Conservation (phyloP, 768 basidiomycete species). For the Leccinum disarticulatum region DNA sequence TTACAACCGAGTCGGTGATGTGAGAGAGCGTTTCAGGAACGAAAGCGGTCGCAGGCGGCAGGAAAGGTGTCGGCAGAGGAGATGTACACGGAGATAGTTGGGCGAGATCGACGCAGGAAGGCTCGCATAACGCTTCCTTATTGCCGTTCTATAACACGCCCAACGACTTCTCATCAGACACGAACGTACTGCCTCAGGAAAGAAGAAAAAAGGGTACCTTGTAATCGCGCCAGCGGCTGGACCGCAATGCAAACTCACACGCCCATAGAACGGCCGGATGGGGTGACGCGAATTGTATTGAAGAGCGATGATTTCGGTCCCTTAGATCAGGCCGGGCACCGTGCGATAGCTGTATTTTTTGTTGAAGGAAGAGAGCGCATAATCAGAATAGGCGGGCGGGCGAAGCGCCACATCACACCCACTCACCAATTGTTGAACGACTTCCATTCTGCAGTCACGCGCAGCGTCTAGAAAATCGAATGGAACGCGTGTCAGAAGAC, state of each 20-base stretch:
- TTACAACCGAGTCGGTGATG: slow-evolving; percentile 52
- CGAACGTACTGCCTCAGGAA: neutral
- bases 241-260: slow-evolving; percentile 65
- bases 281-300: slow-evolving; percentile 64
- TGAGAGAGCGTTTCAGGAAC: slow-evolving; percentile 40
- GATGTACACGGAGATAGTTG: slow-evolving; percentile 30
- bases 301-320: slow-evolving; percentile 69
- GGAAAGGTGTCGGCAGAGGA: slow-evolving; percentile 26
- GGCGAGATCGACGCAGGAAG: slow-evolving; percentile 21
- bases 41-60: slow-evolving; percentile 34
- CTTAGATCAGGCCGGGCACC: slow-evolving; percentile 73
- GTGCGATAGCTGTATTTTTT: slow-evolving; percentile 44
- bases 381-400: slow-evolving; percentile 8
- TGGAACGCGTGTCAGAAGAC: neutral
- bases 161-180: neutral
- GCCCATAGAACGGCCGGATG: slow-evolving; percentile 68
- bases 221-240: slow-evolving; percentile 58
- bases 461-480: slow-evolving; percentile 58
- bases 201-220: slow-evolving; percentile 42
- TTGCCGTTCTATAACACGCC: slow-evolving; percentile 30
- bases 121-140: slow-evolving; percentile 28
- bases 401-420: slow-evolving; percentile 27
- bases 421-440: slow-evolving; percentile 72
- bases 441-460: slow-evolving; percentile 66
- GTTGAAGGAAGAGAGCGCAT: neutral